Evolutionary conservation across 768 basidiomycete genomes (phyloP).

Genomic region (Kwoniella sp.): DNA sequence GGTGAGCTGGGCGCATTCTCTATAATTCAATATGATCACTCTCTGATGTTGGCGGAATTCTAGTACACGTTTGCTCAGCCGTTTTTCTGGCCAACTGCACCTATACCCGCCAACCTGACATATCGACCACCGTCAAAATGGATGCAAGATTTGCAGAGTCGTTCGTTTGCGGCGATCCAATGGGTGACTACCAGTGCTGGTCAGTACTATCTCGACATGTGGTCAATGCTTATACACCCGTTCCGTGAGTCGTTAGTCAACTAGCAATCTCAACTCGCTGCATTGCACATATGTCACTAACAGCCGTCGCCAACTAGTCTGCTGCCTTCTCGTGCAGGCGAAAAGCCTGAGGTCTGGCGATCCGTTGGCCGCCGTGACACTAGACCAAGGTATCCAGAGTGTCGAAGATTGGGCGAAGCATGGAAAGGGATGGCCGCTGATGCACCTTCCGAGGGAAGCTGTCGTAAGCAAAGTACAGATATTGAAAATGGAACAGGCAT

Average conservation of each 20-base stretch:
- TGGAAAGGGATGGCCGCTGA: background rate
- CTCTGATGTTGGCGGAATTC: background rate
- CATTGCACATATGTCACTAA: too few species aligned
- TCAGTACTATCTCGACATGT: slow-evolving; percentile 15
- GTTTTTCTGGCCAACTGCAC: slow-evolving; percentile 15
- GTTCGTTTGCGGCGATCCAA: slow-evolving; percentile 5
- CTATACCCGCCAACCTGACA: slow-evolving; percentile 11
- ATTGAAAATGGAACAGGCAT: slow-evolving; percentile 2
- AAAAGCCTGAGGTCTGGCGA: slow-evolving; percentile 9
- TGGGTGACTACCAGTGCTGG: slow-evolving; percentile 10
- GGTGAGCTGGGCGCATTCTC: background rate
- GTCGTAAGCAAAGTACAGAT: slow-evolving; percentile 2
- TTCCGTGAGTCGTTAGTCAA: slow-evolving; percentile 7
- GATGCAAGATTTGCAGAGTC: slow-evolving; percentile 4
- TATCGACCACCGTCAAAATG: slow-evolving; percentile 16
- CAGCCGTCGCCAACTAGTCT: too few species aligned
- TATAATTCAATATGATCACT: too few species aligned
- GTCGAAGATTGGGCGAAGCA: slow-evolving; percentile 10
- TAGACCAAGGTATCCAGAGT: slow-evolving; percentile 8
- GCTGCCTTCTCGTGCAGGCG: slow-evolving; percentile 5
- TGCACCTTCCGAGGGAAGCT: slow-evolving; percentile 4
- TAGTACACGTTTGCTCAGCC: slow-evolving; percentile 15
- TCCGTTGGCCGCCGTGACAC: slow-evolving; percentile 2
- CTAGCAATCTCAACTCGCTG: background rate
- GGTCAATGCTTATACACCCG: slow-evolving; percentile 17